Base-by-base conservation (phyloP, 73 alveolate genomes). In the Paramecium primaurelia region DNA sequence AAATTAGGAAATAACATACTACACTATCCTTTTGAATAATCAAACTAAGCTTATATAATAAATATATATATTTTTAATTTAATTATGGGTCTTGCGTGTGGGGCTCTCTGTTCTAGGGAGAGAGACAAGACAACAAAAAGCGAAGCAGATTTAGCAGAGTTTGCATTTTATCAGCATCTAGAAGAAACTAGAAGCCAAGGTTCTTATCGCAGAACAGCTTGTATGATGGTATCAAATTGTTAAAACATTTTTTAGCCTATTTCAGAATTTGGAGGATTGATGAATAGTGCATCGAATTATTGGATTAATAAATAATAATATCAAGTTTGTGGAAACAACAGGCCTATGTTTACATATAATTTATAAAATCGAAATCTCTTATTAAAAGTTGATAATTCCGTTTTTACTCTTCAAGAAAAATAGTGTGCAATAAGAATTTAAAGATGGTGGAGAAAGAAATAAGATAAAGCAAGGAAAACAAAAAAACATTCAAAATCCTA, bases 111-210 rank as follows among this genome's bases (percentile, higher is more conserved):
- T 18, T 77, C 89, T 34, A 36, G 89, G 18, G 89, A 77, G 47
- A 77, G 71, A 44, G 89, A 77, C 25, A 44, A 77, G 14, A 77
- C 37, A 3, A 42, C 40, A 8, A 32, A 71, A 71, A 28, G 54
- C 6, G 89, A 38, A 14, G 89, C 42, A 16, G 89, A 77, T 38
- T 20, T 77, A 18, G 89, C 89, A 38, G 71, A 44, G 47, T 77
- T 77, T 37, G 89, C 69, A 11, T 77, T 77, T 30, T 37, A 40
- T 77, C 37, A 77, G 40, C 71, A 77, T 16, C 10, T 77, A n/a
- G 89, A 77, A 77, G 89, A 77, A 40, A 40, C 64, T 0, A 34
- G 89, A 34, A 77, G 89, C 69, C 10, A 77, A 40, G 89, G 89
- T 38, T 77, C 89, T 20, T 37, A 22, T 77, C n/a, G 89, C 6